A percentile compares a stretch with the other conserved stretches of the same genome.
These are phyloP conservation scores for Vigna trinervia DNA, from an alignment of 306 rosid species.

Conservation along the genomic window DNA sequence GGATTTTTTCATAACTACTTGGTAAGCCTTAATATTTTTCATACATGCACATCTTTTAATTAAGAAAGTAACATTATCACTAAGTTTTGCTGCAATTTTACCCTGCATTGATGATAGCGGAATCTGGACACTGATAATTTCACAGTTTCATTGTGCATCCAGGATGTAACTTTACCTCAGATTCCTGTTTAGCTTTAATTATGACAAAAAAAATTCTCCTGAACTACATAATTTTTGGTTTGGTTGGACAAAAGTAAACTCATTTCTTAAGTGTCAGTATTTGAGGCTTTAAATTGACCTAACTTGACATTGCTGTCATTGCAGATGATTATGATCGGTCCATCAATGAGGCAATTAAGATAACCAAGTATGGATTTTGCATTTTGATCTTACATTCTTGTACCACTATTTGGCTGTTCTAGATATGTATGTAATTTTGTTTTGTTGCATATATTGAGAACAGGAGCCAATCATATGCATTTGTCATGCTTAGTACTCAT, in stretches of 20 bases:
- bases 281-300: constrained; percentile 36
- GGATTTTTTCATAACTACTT: constrained; percentile 8
- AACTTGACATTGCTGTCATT: constrained; percentile 43
- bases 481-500: constrained; percentile 10
- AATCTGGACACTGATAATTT: constrained; percentile 12
- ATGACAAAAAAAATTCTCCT: constrained; percentile 11
- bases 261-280: constrained; percentile 8
- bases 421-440: background rate
- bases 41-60: background rate
- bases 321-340: constrained; percentile 95
- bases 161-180: constrained; percentile 7
- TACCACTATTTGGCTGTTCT: constrained; percentile 21
- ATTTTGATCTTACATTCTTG: constrained; percentile 22
- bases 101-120: background rate
- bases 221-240: constrained; percentile 31
- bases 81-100: background rate
- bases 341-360: constrained; percentile 93
- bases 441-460: background rate
- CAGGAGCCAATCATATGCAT: background rate
- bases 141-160: background rate
- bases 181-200: constrained; percentile 13
- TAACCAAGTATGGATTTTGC: constrained; percentile 74
- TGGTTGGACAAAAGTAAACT: constrained; percentile 19
- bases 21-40: background rate
- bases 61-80: background rate